Evolutionary conservation across 202 grass and related monocot genomes (phyloP), one percentile per base, ranked within the genome.

Genomic region (Bolboschoenoplectus hybrid): DNA sequence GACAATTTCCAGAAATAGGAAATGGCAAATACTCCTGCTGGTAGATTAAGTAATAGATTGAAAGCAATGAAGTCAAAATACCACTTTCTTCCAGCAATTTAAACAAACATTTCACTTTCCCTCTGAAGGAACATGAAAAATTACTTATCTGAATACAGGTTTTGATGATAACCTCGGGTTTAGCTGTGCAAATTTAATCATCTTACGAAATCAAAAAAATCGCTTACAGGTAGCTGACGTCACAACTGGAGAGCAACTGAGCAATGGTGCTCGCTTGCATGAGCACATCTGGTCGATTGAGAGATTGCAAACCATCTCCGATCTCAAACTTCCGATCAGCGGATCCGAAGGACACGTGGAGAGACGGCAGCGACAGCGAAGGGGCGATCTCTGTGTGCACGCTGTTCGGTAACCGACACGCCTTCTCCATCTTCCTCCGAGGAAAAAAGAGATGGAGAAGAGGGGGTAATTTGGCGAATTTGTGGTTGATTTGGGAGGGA

Each of bases 321-420:
- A 91, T 88, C 67, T 92, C 88, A 51, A 89, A 81, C 82, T 81
- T 85, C 83, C 73, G 53, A 72, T 86, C 83, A 67, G 32, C 81
- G 53, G 82, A 91, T 89, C 91, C 96, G 69, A 96, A 89, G 68
- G 86, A 46, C 74, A 83, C 74, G 49, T 92, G 97, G 19, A 96
- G 97, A 6, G 82, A 81, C 57, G 97, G 91, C 32, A 99, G 92
- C 43, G 93, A 85, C 61, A 99, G 87, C 76, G 92, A 69, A 9
- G 88, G 82, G 43, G 93, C 93, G 86, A 94, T 84, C 83, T 99
- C 97, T 19, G 93, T 88, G 85, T 96, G 93, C 52, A 91, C 85
- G 64, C 91, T 99, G 89, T 99, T 99, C 12, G 92, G 87, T 3
- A 99, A 85, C 39, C 97, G 87, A 88, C 93, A 99, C 17, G 93